Evolutionary conservation across 73 alveolate genomes (phyloP).

Genomic region (Tetrahymena malaccensis): DNA sequence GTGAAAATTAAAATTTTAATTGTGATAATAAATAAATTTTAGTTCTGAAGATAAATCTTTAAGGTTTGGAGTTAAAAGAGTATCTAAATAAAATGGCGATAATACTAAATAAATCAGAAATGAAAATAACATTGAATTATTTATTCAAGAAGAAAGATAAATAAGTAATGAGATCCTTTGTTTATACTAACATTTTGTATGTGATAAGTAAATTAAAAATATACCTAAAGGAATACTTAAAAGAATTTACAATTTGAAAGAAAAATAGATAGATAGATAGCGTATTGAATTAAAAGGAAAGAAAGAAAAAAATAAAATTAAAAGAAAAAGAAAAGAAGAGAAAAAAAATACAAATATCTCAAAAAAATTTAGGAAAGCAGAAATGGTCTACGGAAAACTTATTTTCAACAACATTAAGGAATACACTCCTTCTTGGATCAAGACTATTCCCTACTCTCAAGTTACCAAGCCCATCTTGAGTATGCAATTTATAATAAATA

Average conservation of each 20-base stretch:
- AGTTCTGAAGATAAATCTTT: neutral
- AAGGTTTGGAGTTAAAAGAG: neutral
- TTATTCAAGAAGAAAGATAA: neutral
- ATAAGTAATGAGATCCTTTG: too few relatives aligned
- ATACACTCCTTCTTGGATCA: conserved; percentile 39
- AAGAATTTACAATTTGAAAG: neutral
- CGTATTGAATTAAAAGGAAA: neutral
- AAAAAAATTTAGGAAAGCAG: neutral
- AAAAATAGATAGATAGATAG: neutral
- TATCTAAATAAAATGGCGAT: neutral
- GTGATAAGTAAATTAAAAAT: neutral
- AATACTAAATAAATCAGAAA: too few relatives aligned
- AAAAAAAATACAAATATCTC: neutral
- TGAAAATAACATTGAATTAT: too few relatives aligned
- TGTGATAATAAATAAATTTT: neutral
- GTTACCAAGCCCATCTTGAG: conserved; percentile 33
- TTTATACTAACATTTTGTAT: neutral
- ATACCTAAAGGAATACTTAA: neutral
- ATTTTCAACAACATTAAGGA: conserved; percentile 29
- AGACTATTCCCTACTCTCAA: conserved; percentile 37
- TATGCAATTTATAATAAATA: neutral
- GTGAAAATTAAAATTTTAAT: too few relatives aligned
- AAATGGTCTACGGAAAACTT: conserved; percentile 38
- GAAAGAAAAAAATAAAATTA: neutral
- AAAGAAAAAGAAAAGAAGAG: neutral